Percentiles rank a stretch among this genome's conserved stretches.
Evolutionary conservation across 345 rosid genomes (phyloP).

Genomic region (Populus nigra): DNA sequence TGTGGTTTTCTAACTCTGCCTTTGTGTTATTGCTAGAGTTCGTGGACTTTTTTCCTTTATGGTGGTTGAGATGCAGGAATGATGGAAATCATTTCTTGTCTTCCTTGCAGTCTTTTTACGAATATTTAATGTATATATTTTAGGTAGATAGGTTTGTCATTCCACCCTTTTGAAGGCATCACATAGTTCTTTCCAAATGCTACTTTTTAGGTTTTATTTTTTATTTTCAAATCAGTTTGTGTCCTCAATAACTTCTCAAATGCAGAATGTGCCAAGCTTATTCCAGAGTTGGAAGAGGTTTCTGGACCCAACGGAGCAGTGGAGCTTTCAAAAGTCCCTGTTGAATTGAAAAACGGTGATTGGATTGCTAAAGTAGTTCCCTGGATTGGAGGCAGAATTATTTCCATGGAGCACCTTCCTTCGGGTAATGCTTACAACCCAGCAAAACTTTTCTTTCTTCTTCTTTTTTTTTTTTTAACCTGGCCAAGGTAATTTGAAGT

Average conservation of each 20-base stretch:
- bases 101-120: background rate
- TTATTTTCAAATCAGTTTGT: background rate
- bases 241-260: slow-evolving; percentile 3
- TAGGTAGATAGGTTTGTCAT: too few species aligned
- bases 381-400: slow-evolving; percentile 91
- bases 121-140: background rate
- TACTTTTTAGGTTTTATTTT: too few species aligned
- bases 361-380: slow-evolving; percentile 79
- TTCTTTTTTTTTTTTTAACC: background rate
- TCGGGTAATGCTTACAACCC: slow-evolving; percentile 49
- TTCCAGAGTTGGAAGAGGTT: slow-evolving; percentile 56
- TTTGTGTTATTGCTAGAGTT: background rate
- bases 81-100: background rate
- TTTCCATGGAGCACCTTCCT: slow-evolving; percentile 86
- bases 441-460: background rate
- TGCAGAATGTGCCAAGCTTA: slow-evolving; percentile 57
- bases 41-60: background rate
- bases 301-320: slow-evolving; percentile 56
- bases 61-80: background rate
- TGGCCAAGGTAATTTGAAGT: too few species aligned
- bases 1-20: too few species aligned
- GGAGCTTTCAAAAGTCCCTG: slow-evolving; percentile 58
- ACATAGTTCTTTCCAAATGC: background rate
- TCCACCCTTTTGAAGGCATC: background rate
- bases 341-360: slow-evolving; percentile 64